phyloP scores from a whole-genome alignment of 2,329 filamentous ascomycete species.

The Cercospora janseana region DNA sequence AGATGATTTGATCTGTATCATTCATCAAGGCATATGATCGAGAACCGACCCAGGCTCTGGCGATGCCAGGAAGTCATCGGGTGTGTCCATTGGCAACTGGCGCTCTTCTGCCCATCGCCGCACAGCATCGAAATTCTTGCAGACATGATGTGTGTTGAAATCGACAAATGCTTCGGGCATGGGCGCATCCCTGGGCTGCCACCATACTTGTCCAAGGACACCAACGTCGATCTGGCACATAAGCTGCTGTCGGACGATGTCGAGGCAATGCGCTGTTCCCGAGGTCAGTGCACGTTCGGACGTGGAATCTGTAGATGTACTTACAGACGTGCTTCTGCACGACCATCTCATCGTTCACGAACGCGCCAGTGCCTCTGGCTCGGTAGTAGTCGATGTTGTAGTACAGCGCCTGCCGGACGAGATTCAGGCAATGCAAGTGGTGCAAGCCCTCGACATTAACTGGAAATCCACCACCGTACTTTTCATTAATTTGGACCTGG shows the following conservation, averaged over 20 bases:
- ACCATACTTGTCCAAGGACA: slow-evolving; percentile 63
- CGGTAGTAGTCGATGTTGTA: slow-evolving; percentile 63
- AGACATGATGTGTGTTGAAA: slow-evolving; percentile 61
- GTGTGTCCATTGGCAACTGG: slow-evolving; percentile 48
- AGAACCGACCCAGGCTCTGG: slow-evolving; percentile 18
- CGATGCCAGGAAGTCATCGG: slow-evolving; percentile 23
- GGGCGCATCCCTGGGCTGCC: slow-evolving; percentile 41
- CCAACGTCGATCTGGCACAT: slow-evolving; percentile 64
- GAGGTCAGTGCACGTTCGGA: not conserved
- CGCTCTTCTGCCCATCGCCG: slow-evolving; percentile 55
- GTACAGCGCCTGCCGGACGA: slow-evolving; percentile 58
- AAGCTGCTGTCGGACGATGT: slow-evolving; percentile 62
- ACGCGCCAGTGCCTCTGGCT: slow-evolving; percentile 51
- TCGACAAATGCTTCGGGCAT: slow-evolving; percentile 55
- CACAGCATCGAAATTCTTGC: slow-evolving; percentile 57
- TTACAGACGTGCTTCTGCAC: slow-evolving; percentile 58
- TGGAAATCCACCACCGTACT: slow-evolving; percentile 59
- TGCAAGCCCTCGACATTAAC: slow-evolving; percentile 60
- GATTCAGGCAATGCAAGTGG: slow-evolving; percentile 60
- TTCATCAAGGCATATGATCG: slow-evolving; percentile 18
- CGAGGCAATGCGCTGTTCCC: slow-evolving; percentile 57
- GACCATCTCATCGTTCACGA: slow-evolving; percentile 56
- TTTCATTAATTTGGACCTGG: slow-evolving; percentile 56
- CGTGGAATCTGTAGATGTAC: slow-evolving; percentile 32
- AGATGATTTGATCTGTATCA: not conserved